phyloP scores from a whole-genome alignment of 163 green algal species.

The Chlamydomonas reinhardtii region DNA sequence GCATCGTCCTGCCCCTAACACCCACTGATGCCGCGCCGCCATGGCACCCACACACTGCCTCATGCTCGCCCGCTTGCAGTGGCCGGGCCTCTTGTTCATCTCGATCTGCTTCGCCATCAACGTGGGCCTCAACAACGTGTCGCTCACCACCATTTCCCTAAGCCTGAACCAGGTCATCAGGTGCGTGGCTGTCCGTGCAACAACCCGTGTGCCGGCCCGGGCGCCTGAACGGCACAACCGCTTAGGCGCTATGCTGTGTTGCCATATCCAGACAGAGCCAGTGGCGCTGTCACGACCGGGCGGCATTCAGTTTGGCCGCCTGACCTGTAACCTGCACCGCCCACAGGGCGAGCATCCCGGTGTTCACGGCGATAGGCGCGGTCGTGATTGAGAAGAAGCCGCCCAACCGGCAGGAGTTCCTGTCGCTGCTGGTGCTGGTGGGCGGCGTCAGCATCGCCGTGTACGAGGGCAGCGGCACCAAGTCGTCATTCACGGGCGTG shows the following conservation, averaged over 20 bases:
- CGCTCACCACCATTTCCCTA: conserved; percentile 73
- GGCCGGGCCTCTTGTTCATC: conserved; percentile 45
- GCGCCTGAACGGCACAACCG: no score
- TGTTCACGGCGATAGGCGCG: conserved; percentile 49
- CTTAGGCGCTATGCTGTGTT: no score
- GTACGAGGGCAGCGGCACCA: conserved; percentile 64
- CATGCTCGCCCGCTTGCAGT: conserved; percentile 4
- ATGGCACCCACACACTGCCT: no score
- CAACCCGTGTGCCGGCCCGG: no score
- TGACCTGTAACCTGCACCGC: no score
- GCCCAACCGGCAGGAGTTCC: conserved; percentile 60
- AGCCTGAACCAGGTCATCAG: conserved; percentile 86
- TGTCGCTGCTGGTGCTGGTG: conserved; percentile 71
- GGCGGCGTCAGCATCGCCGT: conserved; percentile 77
- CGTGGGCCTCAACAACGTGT: conserved; percentile 74
- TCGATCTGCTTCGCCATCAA: conserved; percentile 37
- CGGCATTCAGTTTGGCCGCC: no score
- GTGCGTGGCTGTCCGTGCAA: conserved; percentile 20
- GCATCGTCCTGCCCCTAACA: no score
- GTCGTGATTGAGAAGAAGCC: conserved; percentile 50
- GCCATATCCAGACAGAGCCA: no score
- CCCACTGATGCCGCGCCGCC: no score
- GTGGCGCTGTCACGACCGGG: background rate
- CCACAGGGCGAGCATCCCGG: conserved; percentile 50
- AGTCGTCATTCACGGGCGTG: conserved; percentile 60